Conservation (phyloP, 2,329 filamentous ascomycete genomes). For the Diplocarpon mali region DNA sequence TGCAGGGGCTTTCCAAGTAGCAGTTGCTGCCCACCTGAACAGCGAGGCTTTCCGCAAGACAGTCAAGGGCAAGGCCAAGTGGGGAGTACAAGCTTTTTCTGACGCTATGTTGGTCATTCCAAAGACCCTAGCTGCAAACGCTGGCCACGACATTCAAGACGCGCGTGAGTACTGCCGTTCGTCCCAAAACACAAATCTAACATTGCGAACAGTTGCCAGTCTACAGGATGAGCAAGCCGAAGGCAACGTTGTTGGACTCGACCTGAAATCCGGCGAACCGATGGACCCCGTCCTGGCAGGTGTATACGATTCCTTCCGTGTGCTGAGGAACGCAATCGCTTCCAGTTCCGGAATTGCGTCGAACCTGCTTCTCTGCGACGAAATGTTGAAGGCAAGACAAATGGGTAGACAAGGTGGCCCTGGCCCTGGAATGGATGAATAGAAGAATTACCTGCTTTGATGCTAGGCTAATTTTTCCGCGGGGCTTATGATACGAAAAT, state of each 20-base stretch:
- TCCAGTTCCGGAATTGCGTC: conserved; percentile 92
- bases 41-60: conserved; percentile 79
- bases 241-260: conserved; percentile 76
- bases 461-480: conserved; percentile 3
- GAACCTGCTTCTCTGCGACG: conserved; percentile 89
- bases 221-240: conserved; percentile 79
- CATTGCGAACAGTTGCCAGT: conserved; percentile 53
- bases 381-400: conserved; percentile 93
- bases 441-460: conserved; percentile 9
- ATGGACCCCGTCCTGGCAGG: conserved; percentile 93
- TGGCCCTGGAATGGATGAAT: conserved; percentile 51
- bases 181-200: conserved; percentile 13
- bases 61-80: conserved; percentile 97
- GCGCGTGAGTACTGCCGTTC: conserved; percentile 51
- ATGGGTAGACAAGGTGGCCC: conserved; percentile 63
- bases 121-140: conserved; percentile 93
- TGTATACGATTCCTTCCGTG: conserved; percentile 92
- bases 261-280: conserved; percentile 75
- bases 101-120: conserved; percentile 92
- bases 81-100: conserved; percentile 87
- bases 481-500: conserved; percentile 6
- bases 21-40: conserved; percentile 76
- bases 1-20: conserved; percentile 90
- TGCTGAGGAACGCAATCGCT: conserved; percentile 84
- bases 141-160: conserved; percentile 94